Conservation (phyloP, 257 asterid species). For the Ophiorrhiza pumila region DNA sequence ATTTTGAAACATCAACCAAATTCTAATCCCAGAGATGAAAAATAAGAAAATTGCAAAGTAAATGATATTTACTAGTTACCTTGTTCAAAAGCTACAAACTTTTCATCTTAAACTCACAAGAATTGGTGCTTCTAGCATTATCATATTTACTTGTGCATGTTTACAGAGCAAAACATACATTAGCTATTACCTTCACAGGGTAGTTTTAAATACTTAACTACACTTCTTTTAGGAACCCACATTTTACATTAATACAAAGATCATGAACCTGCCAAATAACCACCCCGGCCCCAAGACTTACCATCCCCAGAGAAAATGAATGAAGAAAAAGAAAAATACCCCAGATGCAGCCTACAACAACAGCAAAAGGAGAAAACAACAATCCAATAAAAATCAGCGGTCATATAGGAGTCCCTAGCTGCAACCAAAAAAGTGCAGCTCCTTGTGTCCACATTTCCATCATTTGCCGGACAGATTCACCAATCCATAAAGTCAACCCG, state of each 20-base stretch:
- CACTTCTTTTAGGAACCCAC: background rate
- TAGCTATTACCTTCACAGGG: background rate
- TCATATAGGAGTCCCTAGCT: background rate
- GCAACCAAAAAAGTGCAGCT: background rate
- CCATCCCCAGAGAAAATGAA: background rate
- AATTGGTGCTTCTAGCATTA: background rate
- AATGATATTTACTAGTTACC: background rate
- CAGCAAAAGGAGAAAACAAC: background rate
- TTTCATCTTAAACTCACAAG: background rate
- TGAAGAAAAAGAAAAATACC: background rate
- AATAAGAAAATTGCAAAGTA: background rate
- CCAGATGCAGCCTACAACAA: background rate
- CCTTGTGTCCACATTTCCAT: conserved; percentile 13
- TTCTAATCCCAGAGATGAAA: background rate
- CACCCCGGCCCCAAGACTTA: background rate
- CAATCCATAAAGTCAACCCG: background rate
- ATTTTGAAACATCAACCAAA: background rate
- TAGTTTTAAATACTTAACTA: background rate
- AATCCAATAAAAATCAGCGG: background rate
- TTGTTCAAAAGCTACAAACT: background rate
- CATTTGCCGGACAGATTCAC: background rate
- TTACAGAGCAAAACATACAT: background rate
- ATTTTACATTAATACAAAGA: background rate
- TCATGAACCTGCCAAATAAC: background rate
- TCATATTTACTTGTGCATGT: conserved; percentile 1